These are phyloP conservation scores for Tubosaeta sp. DNA, from an alignment of 768 basidiomycete genomes.

Conservation along the genomic window DNA sequence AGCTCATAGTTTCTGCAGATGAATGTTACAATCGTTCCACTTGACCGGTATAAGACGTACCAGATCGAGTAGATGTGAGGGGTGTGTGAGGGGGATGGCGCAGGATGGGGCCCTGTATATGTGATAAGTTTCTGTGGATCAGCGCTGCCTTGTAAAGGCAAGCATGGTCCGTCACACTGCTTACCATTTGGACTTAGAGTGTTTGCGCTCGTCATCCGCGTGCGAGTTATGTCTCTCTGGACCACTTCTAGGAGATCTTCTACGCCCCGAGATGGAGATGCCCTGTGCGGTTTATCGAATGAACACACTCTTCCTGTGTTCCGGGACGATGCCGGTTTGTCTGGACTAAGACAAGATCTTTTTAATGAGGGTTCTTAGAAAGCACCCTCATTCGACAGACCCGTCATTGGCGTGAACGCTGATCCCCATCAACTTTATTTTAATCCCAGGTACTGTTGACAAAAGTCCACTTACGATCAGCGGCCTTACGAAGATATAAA, in stretches of 20 bases:
- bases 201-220: not conserved
- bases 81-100: not conserved
- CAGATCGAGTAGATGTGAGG: not conserved
- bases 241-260: slow-evolving; percentile 8
- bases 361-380: not conserved
- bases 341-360: not conserved
- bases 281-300: not conserved
- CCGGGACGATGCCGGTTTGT: not conserved
- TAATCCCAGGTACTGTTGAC: not conserved
- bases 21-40: not conserved
- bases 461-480: not conserved
- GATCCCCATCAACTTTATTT: not conserved
- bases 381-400: not conserved
- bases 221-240: not conserved
- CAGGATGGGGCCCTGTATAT: slow-evolving; percentile 10
- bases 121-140: slow-evolving; percentile 7
- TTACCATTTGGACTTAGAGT: slow-evolving; percentile 11
- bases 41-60: not conserved
- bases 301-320: not conserved
- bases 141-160: not conserved
- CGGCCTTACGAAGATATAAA: slow-evolving; percentile 3
- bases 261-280: not conserved
- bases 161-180: no score
- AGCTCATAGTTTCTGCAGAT: slow-evolving; percentile 13
- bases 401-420: slow-evolving; percentile 1